Evolutionary conservation across 129 eudicot species (phyloP).

Genomic region (Dittrichia graveolens): DNA sequence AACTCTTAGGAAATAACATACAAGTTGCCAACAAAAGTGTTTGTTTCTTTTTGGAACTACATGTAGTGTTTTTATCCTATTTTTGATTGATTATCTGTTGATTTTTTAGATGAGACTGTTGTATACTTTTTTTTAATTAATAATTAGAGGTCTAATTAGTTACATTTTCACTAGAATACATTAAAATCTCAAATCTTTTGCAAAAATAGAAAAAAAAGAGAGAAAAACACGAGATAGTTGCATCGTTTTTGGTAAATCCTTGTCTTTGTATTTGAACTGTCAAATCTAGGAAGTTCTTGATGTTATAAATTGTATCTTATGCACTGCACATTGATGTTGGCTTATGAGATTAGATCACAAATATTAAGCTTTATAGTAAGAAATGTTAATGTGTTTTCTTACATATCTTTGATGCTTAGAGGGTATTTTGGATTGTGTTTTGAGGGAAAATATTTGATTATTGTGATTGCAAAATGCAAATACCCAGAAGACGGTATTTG

Average conservation of each 20-base stretch:
- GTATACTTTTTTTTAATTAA: neutral
- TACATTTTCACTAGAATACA: neutral
- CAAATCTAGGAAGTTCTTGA: slow-evolving; percentile 9
- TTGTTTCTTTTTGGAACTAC: neutral
- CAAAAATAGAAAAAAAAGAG: neutral
- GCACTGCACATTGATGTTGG: neutral
- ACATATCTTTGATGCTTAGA: too few species aligned
- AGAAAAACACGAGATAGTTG: neutral
- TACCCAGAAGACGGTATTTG: too few species aligned
- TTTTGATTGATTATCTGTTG: neutral
- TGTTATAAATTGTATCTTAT: slow-evolving; percentile 3
- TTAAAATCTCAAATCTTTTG: neutral
- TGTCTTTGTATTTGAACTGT: neutral
- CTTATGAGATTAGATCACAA: neutral
- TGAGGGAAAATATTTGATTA: too few species aligned
- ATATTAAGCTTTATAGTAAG: neutral
- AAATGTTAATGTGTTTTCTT: neutral
- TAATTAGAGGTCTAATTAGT: neutral
- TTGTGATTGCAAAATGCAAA: too few species aligned
- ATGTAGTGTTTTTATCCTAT: neutral
- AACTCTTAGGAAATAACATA: neutral
- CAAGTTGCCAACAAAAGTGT: neutral
- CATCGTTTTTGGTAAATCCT: neutral
- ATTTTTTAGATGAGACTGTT: neutral
- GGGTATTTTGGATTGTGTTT: too few species aligned